Base-by-base conservation (phyloP, 345 rosid genomes). In the Eucalyptus pauciflora region DNA sequence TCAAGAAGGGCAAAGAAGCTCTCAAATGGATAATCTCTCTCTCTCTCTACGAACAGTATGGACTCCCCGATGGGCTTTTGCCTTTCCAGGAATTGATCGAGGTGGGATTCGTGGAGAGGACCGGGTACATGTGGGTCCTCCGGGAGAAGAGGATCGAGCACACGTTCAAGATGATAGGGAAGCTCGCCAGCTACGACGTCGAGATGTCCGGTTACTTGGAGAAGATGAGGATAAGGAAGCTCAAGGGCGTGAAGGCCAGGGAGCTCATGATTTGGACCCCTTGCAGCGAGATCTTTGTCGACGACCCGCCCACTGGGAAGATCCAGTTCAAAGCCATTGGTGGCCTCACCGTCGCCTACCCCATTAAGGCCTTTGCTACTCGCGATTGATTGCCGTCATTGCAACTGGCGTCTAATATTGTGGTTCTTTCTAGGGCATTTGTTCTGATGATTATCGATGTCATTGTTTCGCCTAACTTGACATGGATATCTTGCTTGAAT, bases 91-190 rank as follows among this genome's bases (percentile, higher is more conserved):
- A 87, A 18, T 83, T 83, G 89, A 50, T 64, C 17, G 91, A 90
- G 52, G 87, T 83, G 18, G 88, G 89, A 22, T 85, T 16, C 29
- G 89, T 50, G 64, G 43, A 69, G 69, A 62, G 85, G 37, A 81
- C 85, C 8, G 89, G 89, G 85, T 87, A 85, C 87, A 87, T 83
- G 71, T 90, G 89, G 87, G 83, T 90, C 56, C 25, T 51, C 50
- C 76, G 33, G n/a, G 87, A 85, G 81, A 89, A 87, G 88, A 90
- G 86, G 85, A 58, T 90, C 67, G 87, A 83, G 86, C 88, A 85
- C 69, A 52, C 85, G 88, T 90, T 85, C 76, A 50, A 90, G 91
- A 90, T 81, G 89, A 90, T 85, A 25, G 69, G 86, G 45, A 90
- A 87, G 58, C 50, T 88, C 56, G 87, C 67, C 54, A 37, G n/a